These are phyloP conservation scores for Lepiota venenata DNA, from an alignment of 768 basidiomycete species.

Conservation along the genomic window DNA sequence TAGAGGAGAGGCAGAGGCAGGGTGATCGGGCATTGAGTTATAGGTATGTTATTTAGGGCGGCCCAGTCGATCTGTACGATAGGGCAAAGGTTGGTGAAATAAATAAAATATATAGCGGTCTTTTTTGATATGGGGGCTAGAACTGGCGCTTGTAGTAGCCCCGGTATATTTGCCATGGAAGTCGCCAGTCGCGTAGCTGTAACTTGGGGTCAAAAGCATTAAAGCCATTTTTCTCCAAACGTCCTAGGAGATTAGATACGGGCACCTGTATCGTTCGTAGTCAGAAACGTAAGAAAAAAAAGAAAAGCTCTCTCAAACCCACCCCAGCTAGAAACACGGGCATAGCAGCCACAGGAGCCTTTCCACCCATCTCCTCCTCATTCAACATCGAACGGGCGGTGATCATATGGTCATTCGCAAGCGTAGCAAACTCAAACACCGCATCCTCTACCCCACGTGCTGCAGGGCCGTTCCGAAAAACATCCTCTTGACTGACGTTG, in stretches of 20 bases:
- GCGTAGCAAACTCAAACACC: slow-evolving; percentile 77
- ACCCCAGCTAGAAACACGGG: slow-evolving; percentile 74
- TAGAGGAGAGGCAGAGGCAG: slow-evolving; percentile 25
- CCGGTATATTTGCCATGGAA: slow-evolving; percentile 68
- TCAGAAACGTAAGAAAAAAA: slow-evolving; percentile 18
- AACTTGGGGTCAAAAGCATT: slow-evolving; percentile 65
- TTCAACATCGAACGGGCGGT: slow-evolving; percentile 72
- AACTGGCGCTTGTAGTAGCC: slow-evolving; percentile 37
- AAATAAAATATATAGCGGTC: neutral
- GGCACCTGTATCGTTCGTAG: slow-evolving; percentile 49
- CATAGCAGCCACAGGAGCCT: slow-evolving; percentile 56
- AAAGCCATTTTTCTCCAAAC: slow-evolving; percentile 69
- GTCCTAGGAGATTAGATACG: slow-evolving; percentile 56
- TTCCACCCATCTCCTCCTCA: slow-evolving; percentile 41
- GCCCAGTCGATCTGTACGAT: neutral
- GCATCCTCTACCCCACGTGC: slow-evolving; percentile 71
- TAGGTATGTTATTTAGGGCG: slow-evolving; percentile 34
- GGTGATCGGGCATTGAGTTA: slow-evolving; percentile 39
- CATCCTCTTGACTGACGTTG: slow-evolving; percentile 75
- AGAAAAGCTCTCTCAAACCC: slow-evolving; percentile 29
- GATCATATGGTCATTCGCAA: slow-evolving; percentile 76
- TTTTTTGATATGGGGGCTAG: slow-evolving; percentile 17
- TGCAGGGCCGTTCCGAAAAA: slow-evolving; percentile 54
- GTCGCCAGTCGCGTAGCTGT: slow-evolving; percentile 69
- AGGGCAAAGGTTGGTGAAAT: neutral